These are phyloP conservation scores for Flaveria trinervia DNA, from an alignment of 129 eudicot species.

Conservation along the genomic window DNA sequence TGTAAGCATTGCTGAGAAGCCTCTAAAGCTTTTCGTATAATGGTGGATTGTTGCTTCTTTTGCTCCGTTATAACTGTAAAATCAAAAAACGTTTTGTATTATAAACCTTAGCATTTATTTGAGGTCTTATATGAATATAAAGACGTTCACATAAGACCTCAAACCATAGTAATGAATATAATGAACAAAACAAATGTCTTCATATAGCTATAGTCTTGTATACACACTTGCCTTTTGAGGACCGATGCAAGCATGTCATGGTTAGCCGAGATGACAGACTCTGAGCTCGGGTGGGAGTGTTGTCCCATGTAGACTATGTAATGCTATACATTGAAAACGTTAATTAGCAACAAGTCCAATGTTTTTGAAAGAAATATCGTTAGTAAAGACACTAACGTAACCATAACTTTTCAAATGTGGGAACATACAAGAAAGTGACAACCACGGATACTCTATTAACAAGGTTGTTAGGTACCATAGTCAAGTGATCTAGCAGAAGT, in stretches of 20 bases:
- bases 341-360: neutral
- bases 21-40: conserved; percentile 70
- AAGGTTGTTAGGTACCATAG: neutral
- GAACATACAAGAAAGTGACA: neutral
- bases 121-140: neutral
- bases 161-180: neutral
- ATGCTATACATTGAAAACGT: conserved; percentile 38
- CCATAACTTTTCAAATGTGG: neutral
- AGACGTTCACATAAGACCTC: neutral
- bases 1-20: conserved; percentile 78
- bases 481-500: too few species aligned
- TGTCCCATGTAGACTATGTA: conserved; percentile 73
- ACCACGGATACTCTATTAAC: neutral
- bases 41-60: conserved; percentile 57
- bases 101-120: neutral
- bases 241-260: conserved; percentile 52
- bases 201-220: neutral
- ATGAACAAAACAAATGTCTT: neutral
- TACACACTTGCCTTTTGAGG: conserved; percentile 41
- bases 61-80: conserved; percentile 53
- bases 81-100: neutral
- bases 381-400: neutral
- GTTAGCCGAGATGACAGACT: conserved; percentile 51
- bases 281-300: conserved; percentile 49
- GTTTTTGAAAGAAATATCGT: neutral